Evolutionary conservation across 2,329 filamentous ascomycete genomes (phyloP), one percentile per base, ranked within the genome.

Genomic region (Emmonsia crescens): DNA sequence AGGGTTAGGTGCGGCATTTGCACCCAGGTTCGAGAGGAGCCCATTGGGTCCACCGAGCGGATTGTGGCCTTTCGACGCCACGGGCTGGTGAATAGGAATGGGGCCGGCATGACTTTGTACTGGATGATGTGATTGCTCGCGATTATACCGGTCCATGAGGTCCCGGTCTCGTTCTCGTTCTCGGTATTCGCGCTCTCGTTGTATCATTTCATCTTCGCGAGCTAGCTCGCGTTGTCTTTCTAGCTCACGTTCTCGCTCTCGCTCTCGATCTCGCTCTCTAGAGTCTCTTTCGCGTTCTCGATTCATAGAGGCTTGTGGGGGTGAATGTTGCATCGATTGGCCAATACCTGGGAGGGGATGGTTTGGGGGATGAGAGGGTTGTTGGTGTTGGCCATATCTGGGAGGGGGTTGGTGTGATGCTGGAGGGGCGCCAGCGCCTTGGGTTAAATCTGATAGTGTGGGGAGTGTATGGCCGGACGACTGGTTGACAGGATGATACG

Each of bases 21-120:
- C 81, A 59, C 86, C 85, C 68, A 91, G 85, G 66, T 86, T 90
- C 9, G 87, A 84, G 46, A 97, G 83, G 42, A 97, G 82, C 9
- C 93, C 93, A 67, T 94, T 93, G 1, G 93, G 93, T 54, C 91
- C 95, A 72, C 96, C 93, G 61, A 96, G 95, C 59, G 90, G 88
- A 65, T 86, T 88, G 62, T 88, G 78, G 65, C 91, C 80, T 75
- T 92, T 81, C 71, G 91, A 85, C 64, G 93, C 93, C 63, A 96
- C 91, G 5, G 93, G 93, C 74, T 97, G 93, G 75, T 97, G 93
- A 68, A 97, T 87, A 60, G 92, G 91, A 60, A 96, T 89, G 2
- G 92, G 91, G 62, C 88, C 90, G 46, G 89, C 87, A 71, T 89
- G 92, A 76, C 88, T 94, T 74, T 96, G 92, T 71, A 94, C 91